Evolutionary conservation across 805 yeast species (phyloP), one percentile per base, ranked within the genome.

Genomic region (Kodamaea neixiangensis): DNA sequence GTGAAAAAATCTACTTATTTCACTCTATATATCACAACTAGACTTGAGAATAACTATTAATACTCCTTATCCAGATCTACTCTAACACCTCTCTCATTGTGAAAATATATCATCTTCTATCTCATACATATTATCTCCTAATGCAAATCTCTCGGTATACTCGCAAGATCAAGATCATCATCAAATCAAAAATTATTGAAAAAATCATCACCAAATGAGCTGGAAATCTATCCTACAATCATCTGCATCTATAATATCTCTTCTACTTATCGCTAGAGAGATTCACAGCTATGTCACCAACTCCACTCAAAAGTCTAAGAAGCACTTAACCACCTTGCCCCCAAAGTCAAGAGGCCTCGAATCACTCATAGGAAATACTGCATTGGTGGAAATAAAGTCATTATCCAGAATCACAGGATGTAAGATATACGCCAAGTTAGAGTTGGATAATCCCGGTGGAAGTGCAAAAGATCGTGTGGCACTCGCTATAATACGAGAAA

Each of bases 381-480:
- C 97, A 0, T 62, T 93, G 66, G 83, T 93, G 14, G 79, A 80
- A 54, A 78, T 93, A 43, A 78, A 80, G 56, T 86, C 96, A 0
- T 74, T 93, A 10, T 84, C 94, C 0, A 67, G 74, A 11, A 67
- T 77, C 10, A 89, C 97, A 0, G 96, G 96, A 0, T 86, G 93
- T 62, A 85, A 87, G 39, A 81, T 93, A 3, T 89, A 83, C 64
- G 98, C 96, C 34, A 93, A 93, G 62, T 65, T 92, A 54, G 99
- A 93, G 66, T 71, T 89, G 49, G 67, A 77, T 54, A 94, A 93
- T 61, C 97, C 98, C 0, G 99, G 93, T 1, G 98, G 98, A 0
- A 87, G 96, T 46, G 96, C 98, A 3, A 93, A 93, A 59, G 99
- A 93, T 64, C 74, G 99, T 41, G 96, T 94, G 15, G 98, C 98